phyloP scores from a whole-genome alignment of 768 basidiomycete genomes.

The Boletus sp. region DNA sequence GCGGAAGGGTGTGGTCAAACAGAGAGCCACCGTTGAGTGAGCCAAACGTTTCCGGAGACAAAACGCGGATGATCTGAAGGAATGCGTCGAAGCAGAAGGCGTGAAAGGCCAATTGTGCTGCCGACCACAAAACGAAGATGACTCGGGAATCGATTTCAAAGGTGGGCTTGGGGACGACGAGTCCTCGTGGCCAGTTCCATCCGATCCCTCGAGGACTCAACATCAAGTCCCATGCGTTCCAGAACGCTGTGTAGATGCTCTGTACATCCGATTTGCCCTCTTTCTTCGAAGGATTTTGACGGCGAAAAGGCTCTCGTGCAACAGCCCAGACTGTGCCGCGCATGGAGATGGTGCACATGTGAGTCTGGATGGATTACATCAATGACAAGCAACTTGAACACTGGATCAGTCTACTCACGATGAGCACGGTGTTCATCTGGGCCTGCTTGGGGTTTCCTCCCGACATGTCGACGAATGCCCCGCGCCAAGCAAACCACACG shows the following conservation, averaged over 20 bases:
- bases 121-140: conserved; percentile 11
- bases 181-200: conserved; percentile 27
- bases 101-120: neutral
- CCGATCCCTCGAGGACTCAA: conserved; percentile 26
- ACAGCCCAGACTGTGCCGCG: conserved; percentile 21
- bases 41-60: conserved; percentile 41
- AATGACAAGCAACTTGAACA: neutral
- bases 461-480: conserved; percentile 26
- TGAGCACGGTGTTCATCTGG: conserved; percentile 17
- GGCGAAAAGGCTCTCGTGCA: conserved; percentile 11
- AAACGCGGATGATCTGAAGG: conserved; percentile 16
- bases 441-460: conserved; percentile 10
- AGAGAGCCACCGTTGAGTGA: conserved; percentile 33
- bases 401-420: conserved; percentile 14
- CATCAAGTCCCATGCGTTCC: conserved; percentile 30
- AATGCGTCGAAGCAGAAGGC: conserved; percentile 14
- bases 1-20: conserved; percentile 35
- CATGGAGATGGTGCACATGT: conserved; percentile 15
- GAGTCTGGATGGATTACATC: conserved; percentile 6
- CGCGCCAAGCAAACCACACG: conserved; percentile 44
- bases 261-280: neutral
- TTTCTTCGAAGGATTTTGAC: neutral
- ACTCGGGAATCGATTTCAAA: conserved; percentile 11
- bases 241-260: conserved; percentile 14
- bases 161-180: conserved; percentile 15